phyloP scores from a whole-genome alignment of 2,329 filamentous ascomycete genomes.

The Metarhizium album region DNA sequence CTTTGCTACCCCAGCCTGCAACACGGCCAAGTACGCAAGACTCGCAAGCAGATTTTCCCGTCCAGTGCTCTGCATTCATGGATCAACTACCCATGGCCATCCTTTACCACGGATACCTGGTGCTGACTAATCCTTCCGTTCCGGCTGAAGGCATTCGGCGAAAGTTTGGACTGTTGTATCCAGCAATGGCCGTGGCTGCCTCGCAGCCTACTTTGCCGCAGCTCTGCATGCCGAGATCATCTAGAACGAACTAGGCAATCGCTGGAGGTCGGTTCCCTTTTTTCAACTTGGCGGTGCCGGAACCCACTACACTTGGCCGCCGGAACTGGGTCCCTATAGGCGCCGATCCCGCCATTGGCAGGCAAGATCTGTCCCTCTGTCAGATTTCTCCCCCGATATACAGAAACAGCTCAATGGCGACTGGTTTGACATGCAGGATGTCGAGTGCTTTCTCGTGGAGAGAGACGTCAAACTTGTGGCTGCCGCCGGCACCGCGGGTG shows the following conservation, averaged over 20 bases:
- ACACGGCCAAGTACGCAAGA: neutral
- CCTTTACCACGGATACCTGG: constrained; percentile 8
- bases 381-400: constrained; percentile 6
- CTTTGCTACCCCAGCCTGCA: neutral
- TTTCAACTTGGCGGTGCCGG: constrained; percentile 55
- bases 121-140: constrained; percentile 7
- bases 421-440: constrained; percentile 12
- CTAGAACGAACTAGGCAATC: neutral
- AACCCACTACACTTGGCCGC: constrained; percentile 22
- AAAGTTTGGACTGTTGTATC: constrained; percentile 8
- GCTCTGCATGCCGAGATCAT: constrained; percentile 7
- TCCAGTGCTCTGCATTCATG: constrained; percentile 7
- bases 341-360: neutral
- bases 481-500: neutral
- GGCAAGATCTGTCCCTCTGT: constrained; percentile 6
- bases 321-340: neutral
- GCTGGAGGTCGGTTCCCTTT: constrained; percentile 32
- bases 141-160: constrained; percentile 4
- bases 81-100: constrained; percentile 7
- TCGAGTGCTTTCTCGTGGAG: constrained; percentile 9
- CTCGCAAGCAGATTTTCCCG: neutral
- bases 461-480: constrained; percentile 3
- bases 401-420: constrained; percentile 8
- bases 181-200: constrained; percentile 6
- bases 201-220: constrained; percentile 9